phyloP scores from a whole-genome alignment of 192 early-diverging fungal genomes.

The Fimicolochytrium jonesii region DNA sequence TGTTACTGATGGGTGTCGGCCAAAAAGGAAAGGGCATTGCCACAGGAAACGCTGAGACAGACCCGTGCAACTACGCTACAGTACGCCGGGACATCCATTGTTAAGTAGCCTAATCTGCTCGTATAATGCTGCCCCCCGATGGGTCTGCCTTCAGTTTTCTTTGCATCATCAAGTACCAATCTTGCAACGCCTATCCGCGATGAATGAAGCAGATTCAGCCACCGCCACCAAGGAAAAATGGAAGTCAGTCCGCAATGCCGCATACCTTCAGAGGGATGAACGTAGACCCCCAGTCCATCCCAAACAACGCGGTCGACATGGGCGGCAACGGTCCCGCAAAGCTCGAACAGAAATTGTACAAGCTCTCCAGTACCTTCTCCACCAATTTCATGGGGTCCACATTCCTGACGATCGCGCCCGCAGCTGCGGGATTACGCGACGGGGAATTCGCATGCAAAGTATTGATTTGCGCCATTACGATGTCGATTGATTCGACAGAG shows the following conservation, averaged over 20 bases:
- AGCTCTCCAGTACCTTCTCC: slow-evolving; percentile 36
- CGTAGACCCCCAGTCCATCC: slow-evolving; percentile 31
- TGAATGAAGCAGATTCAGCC: slow-evolving; percentile 30
- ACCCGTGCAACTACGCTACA: too few relatives aligned
- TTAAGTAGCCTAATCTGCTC: too few relatives aligned
- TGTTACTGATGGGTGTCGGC: too few relatives aligned
- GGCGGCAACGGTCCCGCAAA: slow-evolving; percentile 49
- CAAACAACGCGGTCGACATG: slow-evolving; percentile 50
- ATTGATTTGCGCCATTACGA: slow-evolving; percentile 56
- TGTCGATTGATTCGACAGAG: slow-evolving; percentile 81
- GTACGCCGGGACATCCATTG: too few relatives aligned
- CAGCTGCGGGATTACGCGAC: slow-evolving; percentile 29
- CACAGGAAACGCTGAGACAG: too few relatives aligned
- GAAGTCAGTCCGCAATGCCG: not conserved
- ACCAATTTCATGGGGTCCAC: slow-evolving; percentile 56
- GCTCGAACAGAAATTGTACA: slow-evolving; percentile 45
- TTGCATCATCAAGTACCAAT: slow-evolving; percentile 46
- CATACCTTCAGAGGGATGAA: slow-evolving; percentile 45
- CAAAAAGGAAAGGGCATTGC: too few relatives aligned
- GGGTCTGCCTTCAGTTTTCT: slow-evolving; percentile 74
- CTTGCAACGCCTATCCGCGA: slow-evolving; percentile 23
- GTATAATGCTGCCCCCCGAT: slow-evolving; percentile 11
- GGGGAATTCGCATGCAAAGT: slow-evolving; percentile 19
- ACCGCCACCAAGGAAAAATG: slow-evolving; percentile 33
- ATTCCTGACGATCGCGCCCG: slow-evolving; percentile 51